Conservation (phyloP, 2,329 filamentous ascomycete species). For the Hansfordia pulvinata region DNA sequence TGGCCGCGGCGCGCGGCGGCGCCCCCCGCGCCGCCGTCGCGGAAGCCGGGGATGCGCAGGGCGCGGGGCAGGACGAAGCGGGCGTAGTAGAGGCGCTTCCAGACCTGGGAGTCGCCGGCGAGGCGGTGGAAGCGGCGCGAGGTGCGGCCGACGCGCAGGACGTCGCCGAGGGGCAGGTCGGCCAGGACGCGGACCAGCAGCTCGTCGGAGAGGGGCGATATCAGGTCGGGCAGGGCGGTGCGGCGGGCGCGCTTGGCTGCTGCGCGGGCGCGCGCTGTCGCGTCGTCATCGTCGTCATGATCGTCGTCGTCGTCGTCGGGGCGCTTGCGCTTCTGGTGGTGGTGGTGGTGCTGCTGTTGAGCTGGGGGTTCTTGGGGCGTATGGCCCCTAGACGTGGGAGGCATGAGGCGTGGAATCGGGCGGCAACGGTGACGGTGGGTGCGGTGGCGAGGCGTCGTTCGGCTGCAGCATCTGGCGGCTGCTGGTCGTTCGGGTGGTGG, state of each 20-base stretch:
- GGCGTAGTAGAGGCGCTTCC: slow-evolving; percentile 80
- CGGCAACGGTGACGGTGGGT: no score
- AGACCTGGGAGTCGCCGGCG: slow-evolving; percentile 72
- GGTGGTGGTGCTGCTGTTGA: no score
- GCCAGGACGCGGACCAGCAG: slow-evolving; percentile 74
- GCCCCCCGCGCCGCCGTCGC: slow-evolving; percentile 18
- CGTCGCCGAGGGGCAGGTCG: slow-evolving; percentile 53
- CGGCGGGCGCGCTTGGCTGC: slow-evolving; percentile 32
- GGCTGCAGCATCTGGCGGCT: no score
- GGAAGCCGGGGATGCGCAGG: slow-evolving; percentile 57
- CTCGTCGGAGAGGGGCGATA: slow-evolving; percentile 75
- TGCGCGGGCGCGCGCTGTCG: no score
- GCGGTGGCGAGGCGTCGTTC: no score
- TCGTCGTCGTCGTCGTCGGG: slow-evolving; percentile 4
- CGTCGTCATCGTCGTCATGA: slow-evolving; percentile 5
- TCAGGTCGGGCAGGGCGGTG: slow-evolving; percentile 32
- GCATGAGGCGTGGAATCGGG: no score
- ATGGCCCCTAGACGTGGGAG: no score
- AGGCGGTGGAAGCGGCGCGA: slow-evolving; percentile 64
- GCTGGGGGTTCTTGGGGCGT: no score
- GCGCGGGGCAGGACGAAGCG: slow-evolving; percentile 77
- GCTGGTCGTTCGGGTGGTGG: no score
- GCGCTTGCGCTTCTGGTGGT: slow-evolving; percentile 1
- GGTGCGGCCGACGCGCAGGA: slow-evolving; percentile 50
- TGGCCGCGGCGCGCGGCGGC: slow-evolving; percentile 17